Percentiles rank a stretch among this genome's conserved stretches.
Conservation (phyloP, 805 yeast genomes). For the Naumovozyma dairenensis region DNA sequence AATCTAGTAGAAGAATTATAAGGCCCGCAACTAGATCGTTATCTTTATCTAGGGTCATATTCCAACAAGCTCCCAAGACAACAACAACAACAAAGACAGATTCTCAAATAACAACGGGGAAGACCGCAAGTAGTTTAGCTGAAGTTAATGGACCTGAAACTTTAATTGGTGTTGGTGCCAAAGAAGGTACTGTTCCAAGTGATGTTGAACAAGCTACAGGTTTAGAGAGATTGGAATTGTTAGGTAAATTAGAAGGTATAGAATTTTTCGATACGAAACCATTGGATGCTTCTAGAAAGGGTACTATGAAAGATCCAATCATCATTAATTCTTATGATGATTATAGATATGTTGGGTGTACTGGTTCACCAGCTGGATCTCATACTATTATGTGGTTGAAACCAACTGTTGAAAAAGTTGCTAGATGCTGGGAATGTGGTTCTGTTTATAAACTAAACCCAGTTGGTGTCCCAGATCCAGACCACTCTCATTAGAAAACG, state of each 20-base stretch:
- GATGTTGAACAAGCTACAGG: slow-evolving; percentile 97
- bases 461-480: slow-evolving; percentile 69
- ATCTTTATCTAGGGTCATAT: slow-evolving; percentile 24
- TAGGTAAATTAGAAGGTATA: slow-evolving; percentile 92
- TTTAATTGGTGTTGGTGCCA: slow-evolving; percentile 87
- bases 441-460: slow-evolving; percentile 82
- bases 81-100: not conserved
- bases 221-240: slow-evolving; percentile 89
- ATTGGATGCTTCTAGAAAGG: slow-evolving; percentile 77
- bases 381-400: slow-evolving; percentile 89
- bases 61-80: slow-evolving; percentile 25
- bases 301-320: slow-evolving; percentile 85
- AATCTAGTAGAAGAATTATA: slow-evolving; percentile 20
- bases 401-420: slow-evolving; percentile 71
- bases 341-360: slow-evolving; percentile 93
- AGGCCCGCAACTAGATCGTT: slow-evolving; percentile 28
- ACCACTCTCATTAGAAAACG: slow-evolving; percentile 21
- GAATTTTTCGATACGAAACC: slow-evolving; percentile 87
- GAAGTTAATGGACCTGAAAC: slow-evolving; percentile 74
- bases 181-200: slow-evolving; percentile 76
- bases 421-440: slow-evolving; percentile 99
- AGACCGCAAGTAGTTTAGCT: slow-evolving; percentile 57
- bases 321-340: slow-evolving; percentile 84
- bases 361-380: slow-evolving; percentile 90
- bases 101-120: slow-evolving; percentile 36